phyloP scores from a whole-genome alignment of 2,329 filamentous ascomycete genomes.

The Calonectria pteridis region DNA sequence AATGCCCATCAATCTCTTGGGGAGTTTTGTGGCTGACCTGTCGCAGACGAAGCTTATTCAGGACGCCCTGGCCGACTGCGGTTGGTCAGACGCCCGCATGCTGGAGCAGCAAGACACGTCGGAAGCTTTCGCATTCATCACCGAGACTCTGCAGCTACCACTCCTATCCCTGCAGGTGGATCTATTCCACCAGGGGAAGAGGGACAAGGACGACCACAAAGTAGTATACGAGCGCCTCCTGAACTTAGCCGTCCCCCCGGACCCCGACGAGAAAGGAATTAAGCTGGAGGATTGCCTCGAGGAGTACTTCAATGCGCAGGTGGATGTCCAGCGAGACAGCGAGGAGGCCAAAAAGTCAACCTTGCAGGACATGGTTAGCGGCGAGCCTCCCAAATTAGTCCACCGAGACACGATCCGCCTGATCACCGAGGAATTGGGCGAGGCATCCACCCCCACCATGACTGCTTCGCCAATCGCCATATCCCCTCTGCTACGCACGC shows the following conservation, averaged over 20 bases:
- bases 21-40: conserved; percentile 41
- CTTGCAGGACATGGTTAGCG: conserved; percentile 44
- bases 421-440: conserved; percentile 49
- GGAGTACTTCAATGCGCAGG: conserved; percentile 92
- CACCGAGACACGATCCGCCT: conserved; percentile 51
- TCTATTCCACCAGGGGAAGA: conserved; percentile 90
- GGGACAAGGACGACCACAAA: conserved; percentile 90
- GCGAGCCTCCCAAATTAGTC: conserved; percentile 42
- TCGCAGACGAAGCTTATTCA: conserved; percentile 83
- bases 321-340: conserved; percentile 86
- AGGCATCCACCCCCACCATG: conserved; percentile 47
- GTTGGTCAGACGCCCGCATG: conserved; percentile 84
- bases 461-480: conserved; percentile 50
- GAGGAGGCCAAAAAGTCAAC: conserved; percentile 63
- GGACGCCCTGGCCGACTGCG: conserved; percentile 84
- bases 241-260: conserved; percentile 88
- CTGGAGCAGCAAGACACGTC: conserved; percentile 94
- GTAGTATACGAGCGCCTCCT: conserved; percentile 92
- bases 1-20: not conserved
- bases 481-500: conserved; percentile 39
- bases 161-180: conserved; percentile 93
- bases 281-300: conserved; percentile 93
- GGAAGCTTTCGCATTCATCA: conserved; percentile 95
- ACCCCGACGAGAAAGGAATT: conserved; percentile 76
- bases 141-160: conserved; percentile 87